phyloP scores from a whole-genome alignment of 257 asterid species.

The Nicotiana attenuata region DNA sequence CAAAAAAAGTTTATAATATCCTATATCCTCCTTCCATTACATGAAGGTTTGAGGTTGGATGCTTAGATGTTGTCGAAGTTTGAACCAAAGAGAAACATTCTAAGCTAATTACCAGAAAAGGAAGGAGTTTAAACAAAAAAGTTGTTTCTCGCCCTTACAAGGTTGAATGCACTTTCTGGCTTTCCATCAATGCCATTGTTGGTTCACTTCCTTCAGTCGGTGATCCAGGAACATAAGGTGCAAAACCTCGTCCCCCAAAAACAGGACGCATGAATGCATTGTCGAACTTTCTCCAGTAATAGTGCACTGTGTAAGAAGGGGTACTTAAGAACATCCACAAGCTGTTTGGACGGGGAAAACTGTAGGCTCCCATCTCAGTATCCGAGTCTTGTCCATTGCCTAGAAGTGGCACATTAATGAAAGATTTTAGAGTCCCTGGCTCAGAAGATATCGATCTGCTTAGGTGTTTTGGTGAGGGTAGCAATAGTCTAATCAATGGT shows the following conservation, averaged over 20 bases:
- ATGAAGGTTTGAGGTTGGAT: too few species aligned
- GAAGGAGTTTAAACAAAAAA: background rate
- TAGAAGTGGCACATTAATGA: constrained; percentile 54
- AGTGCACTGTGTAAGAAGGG: constrained; percentile 76
- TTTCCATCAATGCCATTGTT: constrained; percentile 27
- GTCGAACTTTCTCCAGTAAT: constrained; percentile 90
- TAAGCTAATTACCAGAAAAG: background rate
- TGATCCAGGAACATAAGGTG: constrained; percentile 67
- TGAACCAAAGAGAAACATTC: background rate
- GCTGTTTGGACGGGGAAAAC: constrained; percentile 57
- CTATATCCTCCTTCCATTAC: background rate
- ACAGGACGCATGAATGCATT: constrained; percentile 89
- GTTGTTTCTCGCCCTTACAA: background rate
- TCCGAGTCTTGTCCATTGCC: constrained; percentile 30
- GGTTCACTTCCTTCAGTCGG: constrained; percentile 52
- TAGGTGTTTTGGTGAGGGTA: constrained; percentile 46
- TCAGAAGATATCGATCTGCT: constrained; percentile 56
- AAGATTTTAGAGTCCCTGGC: constrained; percentile 48
- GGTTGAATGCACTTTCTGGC: background rate
- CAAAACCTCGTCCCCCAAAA: constrained; percentile 95
- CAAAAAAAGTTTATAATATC: too few species aligned
- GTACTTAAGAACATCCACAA: constrained; percentile 61
- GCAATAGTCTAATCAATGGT: constrained; percentile 55
- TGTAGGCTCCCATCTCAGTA: constrained; percentile 26
- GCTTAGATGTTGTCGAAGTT: background rate